Conservation (phyloP, 306 rosid species). For the Dalbergia cultrata region DNA sequence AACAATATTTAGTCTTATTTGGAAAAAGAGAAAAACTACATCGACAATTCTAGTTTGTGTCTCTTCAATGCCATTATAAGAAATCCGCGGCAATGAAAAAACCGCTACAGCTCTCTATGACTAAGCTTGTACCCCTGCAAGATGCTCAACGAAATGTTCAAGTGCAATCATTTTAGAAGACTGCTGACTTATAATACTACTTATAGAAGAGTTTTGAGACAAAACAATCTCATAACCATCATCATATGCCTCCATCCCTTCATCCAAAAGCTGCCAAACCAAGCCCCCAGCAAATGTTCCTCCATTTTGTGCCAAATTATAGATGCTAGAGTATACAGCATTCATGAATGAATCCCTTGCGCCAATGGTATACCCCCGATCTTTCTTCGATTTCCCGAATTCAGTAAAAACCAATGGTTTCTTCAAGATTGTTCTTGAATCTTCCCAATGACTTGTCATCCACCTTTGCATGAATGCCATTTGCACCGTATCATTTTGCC, state of each 20-base stretch:
- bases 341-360: slow-evolving; percentile 52
- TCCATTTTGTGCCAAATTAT: slow-evolving; percentile 45
- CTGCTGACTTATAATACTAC: slow-evolving; percentile 50
- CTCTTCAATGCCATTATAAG: neutral
- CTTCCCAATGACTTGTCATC: slow-evolving; percentile 56
- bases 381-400: slow-evolving; percentile 59
- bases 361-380: slow-evolving; percentile 38
- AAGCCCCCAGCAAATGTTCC: slow-evolving; percentile 59
- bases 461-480: slow-evolving; percentile 55
- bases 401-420: slow-evolving; percentile 64
- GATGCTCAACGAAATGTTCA: slow-evolving; percentile 39
- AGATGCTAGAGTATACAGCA: slow-evolving; percentile 48
- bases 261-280: slow-evolving; percentile 67
- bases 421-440: slow-evolving; percentile 54
- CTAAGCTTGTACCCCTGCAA: neutral
- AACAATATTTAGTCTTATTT: too few species aligned
- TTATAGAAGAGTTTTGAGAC: slow-evolving; percentile 50
- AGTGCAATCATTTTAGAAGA: slow-evolving; percentile 54
- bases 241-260: slow-evolving; percentile 55
- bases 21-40: neutral
- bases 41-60: neutral
- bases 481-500: slow-evolving; percentile 49
- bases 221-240: slow-evolving; percentile 67
- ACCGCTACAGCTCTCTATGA: neutral
- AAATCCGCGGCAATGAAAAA: neutral